Evolutionary conservation across 257 asterid genomes (phyloP), one percentile per base, ranked within the genome.

Genomic region (Rhazya stricta): DNA sequence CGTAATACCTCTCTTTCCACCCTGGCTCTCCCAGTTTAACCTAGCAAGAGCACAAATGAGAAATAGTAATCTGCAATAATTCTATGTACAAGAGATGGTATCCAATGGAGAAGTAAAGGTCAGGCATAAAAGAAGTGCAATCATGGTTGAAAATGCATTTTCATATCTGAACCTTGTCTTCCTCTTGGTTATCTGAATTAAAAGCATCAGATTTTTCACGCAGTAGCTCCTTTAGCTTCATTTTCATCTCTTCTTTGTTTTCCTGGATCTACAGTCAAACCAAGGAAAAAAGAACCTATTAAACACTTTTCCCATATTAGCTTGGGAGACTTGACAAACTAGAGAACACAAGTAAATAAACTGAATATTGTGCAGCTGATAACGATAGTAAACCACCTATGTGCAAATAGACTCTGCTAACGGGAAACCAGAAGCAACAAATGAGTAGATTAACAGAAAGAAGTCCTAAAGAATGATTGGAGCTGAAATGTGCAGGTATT

Each of bases 1-100:
- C 92, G 80, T 94, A 94, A 82, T 94, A 94, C 87, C 99, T 90
- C 76, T 94, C 98, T 82, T 82, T 92, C 99, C 99, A 94, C 50
- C 97, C 99, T 39, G 97, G 83, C 76, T 83, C 92, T 71, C 99
- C 99, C 86, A 94, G 80, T 78, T 88, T 92, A 80, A 94, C 88
- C 99, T 94, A 72, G 42, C 83, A 76, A 80, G 45, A 76, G 62
- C 41, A 82, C 74, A 68, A 51, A 50, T 74, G 54, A 66, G 37
- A 78, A 53, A 79, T 63, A 76, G 41, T 61, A 51, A 69, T 19
- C 30, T 57, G 61, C 23, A 53, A 70, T 71, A 61, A 45, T 50
- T 63, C 54, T n/a, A n/a, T n/a, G 27, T 27, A 67, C 2, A 51
- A 71, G 80, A 25, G 0, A 37, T 21, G 18, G 21, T 43, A 21